Percentiles rank a stretch among this genome's conserved stretches.
These are phyloP conservation scores for Ceratocystis cubensis DNA, from an alignment of 2,329 filamentous ascomycete species.

Conservation along the genomic window DNA sequence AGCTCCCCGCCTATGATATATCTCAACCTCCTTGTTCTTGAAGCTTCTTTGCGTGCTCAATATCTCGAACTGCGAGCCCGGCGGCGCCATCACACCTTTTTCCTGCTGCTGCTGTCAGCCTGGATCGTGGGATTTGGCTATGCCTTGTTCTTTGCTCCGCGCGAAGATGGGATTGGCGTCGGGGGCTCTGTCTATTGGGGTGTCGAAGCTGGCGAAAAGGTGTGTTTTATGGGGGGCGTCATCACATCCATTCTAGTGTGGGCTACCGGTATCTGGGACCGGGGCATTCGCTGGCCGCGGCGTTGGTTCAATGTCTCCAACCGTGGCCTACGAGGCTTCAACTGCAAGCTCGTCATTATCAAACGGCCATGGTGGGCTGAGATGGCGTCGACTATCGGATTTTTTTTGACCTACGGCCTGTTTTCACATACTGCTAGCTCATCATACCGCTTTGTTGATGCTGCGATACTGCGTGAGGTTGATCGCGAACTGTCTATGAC, in stretches of 20 bases:
- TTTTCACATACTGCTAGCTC: constrained; percentile 56
- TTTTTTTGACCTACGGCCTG: constrained; percentile 64
- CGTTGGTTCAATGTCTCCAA: constrained; percentile 86
- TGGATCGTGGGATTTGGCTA: constrained; percentile 85
- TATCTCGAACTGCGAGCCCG: constrained; percentile 83
- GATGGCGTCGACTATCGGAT: constrained; percentile 55
- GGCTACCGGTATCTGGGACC: constrained; percentile 93
- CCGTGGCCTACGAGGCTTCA: constrained; percentile 78
- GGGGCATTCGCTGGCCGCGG: constrained; percentile 85
- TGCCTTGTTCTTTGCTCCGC: constrained; percentile 84
- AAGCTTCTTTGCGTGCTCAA: constrained; percentile 83
- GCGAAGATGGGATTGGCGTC: constrained; percentile 81
- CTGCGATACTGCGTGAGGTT: constrained; percentile 44
- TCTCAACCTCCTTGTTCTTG: constrained; percentile 91
- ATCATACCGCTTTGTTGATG: constrained; percentile 66
- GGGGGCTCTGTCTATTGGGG: constrained; percentile 96
- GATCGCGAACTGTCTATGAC: constrained; percentile 44
- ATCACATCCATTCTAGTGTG: constrained; percentile 79
- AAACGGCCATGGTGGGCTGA: constrained; percentile 74
- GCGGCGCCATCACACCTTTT: constrained; percentile 84
- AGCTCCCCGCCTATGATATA: constrained; percentile 93
- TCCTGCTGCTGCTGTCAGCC: constrained; percentile 61
- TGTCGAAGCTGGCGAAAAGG: constrained; percentile 76
- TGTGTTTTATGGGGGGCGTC: constrained; percentile 81
- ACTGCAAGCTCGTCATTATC: constrained; percentile 88